phyloP scores from a whole-genome alignment of 2,329 filamentous ascomycete genomes.

The Lachnum nothofagi region DNA sequence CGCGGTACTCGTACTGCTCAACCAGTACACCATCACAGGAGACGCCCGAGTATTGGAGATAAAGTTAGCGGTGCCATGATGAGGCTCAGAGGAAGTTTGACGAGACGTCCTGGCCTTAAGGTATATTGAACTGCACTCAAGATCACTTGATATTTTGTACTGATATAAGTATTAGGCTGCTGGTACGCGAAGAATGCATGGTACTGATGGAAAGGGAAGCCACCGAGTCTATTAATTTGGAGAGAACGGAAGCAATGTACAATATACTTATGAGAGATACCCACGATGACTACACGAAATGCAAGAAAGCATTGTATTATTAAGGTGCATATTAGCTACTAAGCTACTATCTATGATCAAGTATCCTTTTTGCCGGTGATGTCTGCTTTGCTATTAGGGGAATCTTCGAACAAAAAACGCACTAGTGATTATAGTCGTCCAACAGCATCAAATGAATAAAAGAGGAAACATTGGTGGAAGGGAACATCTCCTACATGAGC shows the following conservation, averaged over 20 bases:
- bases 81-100: slow-evolving; percentile 67
- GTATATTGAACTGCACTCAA: slow-evolving; percentile 35
- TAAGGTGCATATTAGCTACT: too few species aligned
- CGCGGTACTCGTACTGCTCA: slow-evolving; percentile 33
- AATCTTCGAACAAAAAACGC: too few species aligned
- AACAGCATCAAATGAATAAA: too few species aligned
- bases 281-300: too few species aligned
- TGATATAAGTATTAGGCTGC: slow-evolving; percentile 50
- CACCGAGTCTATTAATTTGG: slow-evolving; percentile 32
- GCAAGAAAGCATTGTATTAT: too few species aligned
- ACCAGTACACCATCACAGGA: slow-evolving; percentile 57
- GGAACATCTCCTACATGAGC: too few species aligned
- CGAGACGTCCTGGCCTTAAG: slow-evolving; percentile 65
- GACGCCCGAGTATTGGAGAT: slow-evolving; percentile 65
- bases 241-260: too few species aligned
- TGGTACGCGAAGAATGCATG: slow-evolving; percentile 67
- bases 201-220: slow-evolving; percentile 63
- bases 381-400: too few species aligned
- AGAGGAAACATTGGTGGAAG: too few species aligned
- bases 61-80: slow-evolving; percentile 73
- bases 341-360: too few species aligned
- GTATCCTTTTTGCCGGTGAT: too few species aligned
- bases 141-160: background rate
- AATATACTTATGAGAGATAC: slow-evolving; percentile 2
- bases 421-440: too few species aligned